These are phyloP conservation scores for Conoideocrella luteorostrata DNA, from an alignment of 2,329 filamentous ascomycete genomes.

Conservation along the genomic window DNA sequence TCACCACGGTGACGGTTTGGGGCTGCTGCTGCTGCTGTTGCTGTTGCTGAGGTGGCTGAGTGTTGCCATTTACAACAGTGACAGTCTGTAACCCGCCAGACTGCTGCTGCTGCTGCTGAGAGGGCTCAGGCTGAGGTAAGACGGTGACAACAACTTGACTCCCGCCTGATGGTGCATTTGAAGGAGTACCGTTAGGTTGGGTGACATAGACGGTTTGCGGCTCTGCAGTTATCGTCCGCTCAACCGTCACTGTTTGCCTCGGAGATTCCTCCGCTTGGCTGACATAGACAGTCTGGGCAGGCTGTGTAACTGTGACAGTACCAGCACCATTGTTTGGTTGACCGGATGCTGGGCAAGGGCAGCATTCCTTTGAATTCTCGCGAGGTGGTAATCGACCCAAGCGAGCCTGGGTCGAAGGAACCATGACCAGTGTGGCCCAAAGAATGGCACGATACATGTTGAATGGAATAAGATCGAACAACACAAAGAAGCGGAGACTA, in stretches of 20 bases:
- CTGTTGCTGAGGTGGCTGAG: not conserved
- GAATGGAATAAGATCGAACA: not conserved
- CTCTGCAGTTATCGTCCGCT: slow-evolving; percentile 15
- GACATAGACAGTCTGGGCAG: slow-evolving; percentile 21
- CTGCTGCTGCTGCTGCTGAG: no score
- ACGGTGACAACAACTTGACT: slow-evolving; percentile 11
- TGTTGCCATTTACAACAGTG: slow-evolving; percentile 4
- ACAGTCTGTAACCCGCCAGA: slow-evolving; percentile 6
- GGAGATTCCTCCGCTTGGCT: slow-evolving; percentile 13
- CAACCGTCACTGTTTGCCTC: slow-evolving; percentile 13
- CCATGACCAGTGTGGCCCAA: slow-evolving; percentile 20
- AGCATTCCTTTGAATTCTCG: slow-evolving; percentile 19
- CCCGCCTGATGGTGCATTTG: not conserved
- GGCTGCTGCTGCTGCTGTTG: not conserved
- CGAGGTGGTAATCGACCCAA: slow-evolving; percentile 15
- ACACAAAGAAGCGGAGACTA: not conserved
- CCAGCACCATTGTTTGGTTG: slow-evolving; percentile 9
- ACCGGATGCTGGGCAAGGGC: slow-evolving; percentile 20
- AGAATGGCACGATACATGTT: slow-evolving; percentile 20
- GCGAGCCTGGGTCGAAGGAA: slow-evolving; percentile 20
- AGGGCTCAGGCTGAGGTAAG: slow-evolving; percentile 5
- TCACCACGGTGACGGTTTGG: slow-evolving; percentile 8
- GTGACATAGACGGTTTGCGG: slow-evolving; percentile 12
- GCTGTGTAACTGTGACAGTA: slow-evolving; percentile 21
- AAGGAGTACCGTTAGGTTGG: not conserved